A percentile compares a stretch with the other conserved stretches of the same genome.
Evolutionary conservation across 1,139 yeast species (phyloP).

Genomic region (Yamadazyma siamensis): DNA sequence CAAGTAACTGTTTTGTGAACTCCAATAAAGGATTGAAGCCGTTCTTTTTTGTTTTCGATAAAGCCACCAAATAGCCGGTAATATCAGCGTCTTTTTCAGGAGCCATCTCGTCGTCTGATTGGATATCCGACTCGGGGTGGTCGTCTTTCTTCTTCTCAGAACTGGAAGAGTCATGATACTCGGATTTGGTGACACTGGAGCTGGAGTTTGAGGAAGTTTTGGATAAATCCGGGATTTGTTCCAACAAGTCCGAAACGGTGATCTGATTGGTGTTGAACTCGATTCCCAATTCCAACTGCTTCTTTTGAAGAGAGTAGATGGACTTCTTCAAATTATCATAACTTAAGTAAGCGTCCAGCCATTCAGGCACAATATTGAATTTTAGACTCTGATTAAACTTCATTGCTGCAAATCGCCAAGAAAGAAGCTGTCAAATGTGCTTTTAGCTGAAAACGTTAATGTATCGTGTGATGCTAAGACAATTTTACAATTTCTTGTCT

Average conservation of each 20-base stretch:
- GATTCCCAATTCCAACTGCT: slow-evolving; percentile 25
- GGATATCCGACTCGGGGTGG: not conserved
- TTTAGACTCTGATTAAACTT: slow-evolving; percentile 73
- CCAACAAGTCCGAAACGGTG: slow-evolving; percentile 29
- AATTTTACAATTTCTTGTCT: too few species aligned
- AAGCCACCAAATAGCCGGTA: slow-evolving; percentile 2
- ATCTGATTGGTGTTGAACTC: slow-evolving; percentile 16
- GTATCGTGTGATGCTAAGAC: slow-evolving; percentile 6
- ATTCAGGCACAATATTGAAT: slow-evolving; percentile 79
- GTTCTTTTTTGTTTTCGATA: slow-evolving; percentile 7
- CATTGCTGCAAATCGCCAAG: slow-evolving; percentile 34
- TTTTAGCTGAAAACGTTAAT: slow-evolving; percentile 3
- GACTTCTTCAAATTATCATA: slow-evolving; percentile 62
- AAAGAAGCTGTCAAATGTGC: slow-evolving; percentile 4
- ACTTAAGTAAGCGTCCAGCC: slow-evolving; percentile 67
- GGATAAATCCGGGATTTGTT: slow-evolving; percentile 9
- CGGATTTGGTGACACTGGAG: slow-evolving; percentile 7
- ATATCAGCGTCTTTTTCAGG: slow-evolving; percentile 1
- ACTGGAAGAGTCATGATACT: slow-evolving; percentile 3
- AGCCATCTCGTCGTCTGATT: not conserved
- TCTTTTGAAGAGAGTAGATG: slow-evolving; percentile 47
- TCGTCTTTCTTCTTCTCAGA: slow-evolving; percentile 5
- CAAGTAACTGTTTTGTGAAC: slow-evolving; percentile 50
- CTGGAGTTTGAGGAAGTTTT: slow-evolving; percentile 6
- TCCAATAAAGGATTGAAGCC: slow-evolving; percentile 12